Conservation (phyloP, 352 stramenopile species). For the Globisporangium cylindrosporum region DNA sequence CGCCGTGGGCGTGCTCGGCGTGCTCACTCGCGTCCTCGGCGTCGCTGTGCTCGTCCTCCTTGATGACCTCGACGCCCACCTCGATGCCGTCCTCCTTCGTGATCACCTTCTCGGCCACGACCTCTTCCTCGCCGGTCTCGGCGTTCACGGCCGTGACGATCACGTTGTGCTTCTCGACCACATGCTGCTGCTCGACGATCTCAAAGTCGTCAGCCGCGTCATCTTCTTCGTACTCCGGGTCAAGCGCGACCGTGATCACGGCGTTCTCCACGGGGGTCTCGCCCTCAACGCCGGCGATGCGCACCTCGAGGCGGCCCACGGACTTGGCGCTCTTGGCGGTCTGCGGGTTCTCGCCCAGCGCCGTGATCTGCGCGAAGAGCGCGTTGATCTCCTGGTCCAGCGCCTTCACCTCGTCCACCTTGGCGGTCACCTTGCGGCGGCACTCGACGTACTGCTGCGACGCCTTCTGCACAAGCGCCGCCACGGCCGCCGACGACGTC, state of each 20-base stretch:
- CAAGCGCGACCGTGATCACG: constrained; percentile 63
- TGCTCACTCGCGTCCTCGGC: constrained; percentile 9
- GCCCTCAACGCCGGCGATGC: constrained; percentile 54
- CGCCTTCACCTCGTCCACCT: constrained; percentile 75
- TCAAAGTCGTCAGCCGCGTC: constrained; percentile 26
- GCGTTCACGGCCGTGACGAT: constrained; percentile 46
- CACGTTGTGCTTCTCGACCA: constrained; percentile 55
- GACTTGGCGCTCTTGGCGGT: constrained; percentile 44
- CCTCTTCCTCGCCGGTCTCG: constrained; percentile 15
- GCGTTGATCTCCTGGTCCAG: constrained; percentile 71
- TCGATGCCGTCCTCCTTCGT: constrained; percentile 37
- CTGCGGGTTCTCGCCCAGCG: constrained; percentile 34
- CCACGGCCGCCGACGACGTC: constrained; percentile 43
- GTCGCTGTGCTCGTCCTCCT: constrained; percentile 32
- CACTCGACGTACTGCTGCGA: constrained; percentile 84
- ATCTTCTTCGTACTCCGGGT: constrained; percentile 75
- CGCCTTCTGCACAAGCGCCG: constrained; percentile 69
- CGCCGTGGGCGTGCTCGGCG: constrained; percentile 16
- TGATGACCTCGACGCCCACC: constrained; percentile 28
- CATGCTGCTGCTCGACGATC: constrained; percentile 50
- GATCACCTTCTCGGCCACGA: constrained; percentile 22
- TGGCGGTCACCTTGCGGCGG: constrained; percentile 70
- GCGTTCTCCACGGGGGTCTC: constrained; percentile 48
- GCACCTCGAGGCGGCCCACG: constrained; percentile 67
- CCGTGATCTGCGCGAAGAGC: constrained; percentile 70